A percentile compares a stretch with the other conserved stretches of the same genome.
These are phyloP conservation scores for Logfia minima DNA, from an alignment of 129 eudicot genomes.

Conservation along the genomic window DNA sequence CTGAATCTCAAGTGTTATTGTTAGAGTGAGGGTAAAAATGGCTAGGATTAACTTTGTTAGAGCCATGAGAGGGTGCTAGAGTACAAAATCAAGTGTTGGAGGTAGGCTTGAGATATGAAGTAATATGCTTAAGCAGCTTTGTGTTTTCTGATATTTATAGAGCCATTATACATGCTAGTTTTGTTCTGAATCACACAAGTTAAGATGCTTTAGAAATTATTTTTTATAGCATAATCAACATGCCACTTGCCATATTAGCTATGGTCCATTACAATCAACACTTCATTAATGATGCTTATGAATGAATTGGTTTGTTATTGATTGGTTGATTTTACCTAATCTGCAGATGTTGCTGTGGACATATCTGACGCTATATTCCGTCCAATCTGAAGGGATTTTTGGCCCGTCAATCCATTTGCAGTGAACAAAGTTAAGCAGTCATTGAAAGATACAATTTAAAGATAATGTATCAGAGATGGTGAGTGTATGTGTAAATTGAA, in stretches of 20 bases:
- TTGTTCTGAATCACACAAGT: constrained; percentile 29
- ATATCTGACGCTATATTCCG: neutral
- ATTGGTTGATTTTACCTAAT: constrained; percentile 16
- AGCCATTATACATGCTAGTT: constrained; percentile 19
- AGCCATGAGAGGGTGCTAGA: constrained; percentile 36
- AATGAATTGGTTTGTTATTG: constrained; percentile 1
- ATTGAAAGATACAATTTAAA: neutral
- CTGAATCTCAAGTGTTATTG: constrained; percentile 33
- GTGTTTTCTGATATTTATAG: constrained; percentile 29
- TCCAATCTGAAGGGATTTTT: neutral
- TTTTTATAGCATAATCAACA: neutral
- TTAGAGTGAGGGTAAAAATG: constrained; percentile 38
- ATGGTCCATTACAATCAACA: constrained; percentile 16
- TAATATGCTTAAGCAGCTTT: constrained; percentile 17
- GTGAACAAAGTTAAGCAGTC: neutral
- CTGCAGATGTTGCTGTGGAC: neutral
- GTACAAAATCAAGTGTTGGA: neutral
- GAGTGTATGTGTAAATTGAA: neutral
- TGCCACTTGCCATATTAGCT: constrained; percentile 15
- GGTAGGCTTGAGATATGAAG: constrained; percentile 7
- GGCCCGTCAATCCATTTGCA: neutral
- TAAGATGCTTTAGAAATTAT: constrained; percentile 8
- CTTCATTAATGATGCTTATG: constrained; percentile 12
- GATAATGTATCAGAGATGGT: neutral
- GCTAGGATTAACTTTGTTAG: constrained; percentile 38